Percentiles rank a stretch among this genome's conserved stretches.
These are phyloP conservation scores for Whalleya microplaca DNA, from an alignment of 2,329 filamentous ascomycete genomes.

Conservation along the genomic window DNA sequence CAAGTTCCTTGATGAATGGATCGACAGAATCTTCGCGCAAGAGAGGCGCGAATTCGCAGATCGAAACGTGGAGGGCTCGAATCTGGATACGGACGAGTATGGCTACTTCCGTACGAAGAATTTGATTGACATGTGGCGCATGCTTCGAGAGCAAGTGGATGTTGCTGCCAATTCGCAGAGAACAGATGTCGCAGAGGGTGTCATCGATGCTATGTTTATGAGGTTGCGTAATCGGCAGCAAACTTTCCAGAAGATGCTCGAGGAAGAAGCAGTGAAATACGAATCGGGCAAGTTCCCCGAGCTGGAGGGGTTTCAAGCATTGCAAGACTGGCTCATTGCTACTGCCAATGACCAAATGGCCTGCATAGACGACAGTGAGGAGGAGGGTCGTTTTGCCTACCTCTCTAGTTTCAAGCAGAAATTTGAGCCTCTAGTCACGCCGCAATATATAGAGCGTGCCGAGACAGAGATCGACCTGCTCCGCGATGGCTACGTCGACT, in stretches of 20 bases:
- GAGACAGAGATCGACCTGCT: constrained; percentile 74
- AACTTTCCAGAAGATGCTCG: constrained; percentile 84
- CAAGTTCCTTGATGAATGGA: constrained; percentile 95
- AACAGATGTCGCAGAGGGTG: constrained; percentile 89
- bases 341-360: constrained; percentile 98
- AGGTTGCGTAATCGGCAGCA: constrained; percentile 82
- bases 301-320: constrained; percentile 71
- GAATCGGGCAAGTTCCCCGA: constrained; percentile 59
- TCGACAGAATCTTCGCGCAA: constrained; percentile 84
- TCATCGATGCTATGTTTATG: constrained; percentile 94
- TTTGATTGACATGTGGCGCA: constrained; percentile 93
- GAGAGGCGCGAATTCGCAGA: constrained; percentile 83
- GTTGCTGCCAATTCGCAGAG: constrained; percentile 85
- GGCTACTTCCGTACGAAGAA: constrained; percentile 92
- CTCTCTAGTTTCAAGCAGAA: constrained; percentile 84
- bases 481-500: constrained; percentile 91
- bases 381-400: constrained; percentile 76
- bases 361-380: constrained; percentile 91
- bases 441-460: constrained; percentile 77
- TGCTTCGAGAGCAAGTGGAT: constrained; percentile 90
- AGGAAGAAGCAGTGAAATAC: constrained; percentile 80
- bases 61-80: constrained; percentile 71
- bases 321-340: constrained; percentile 95
- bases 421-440: constrained; percentile 78
- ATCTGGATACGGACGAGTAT: constrained; percentile 85